A percentile compares a stretch with the other conserved stretches of the same genome.
Evolutionary conservation across 371 early-diverging fungal species (phyloP).

Genomic region (Synchytrium microbalum): DNA sequence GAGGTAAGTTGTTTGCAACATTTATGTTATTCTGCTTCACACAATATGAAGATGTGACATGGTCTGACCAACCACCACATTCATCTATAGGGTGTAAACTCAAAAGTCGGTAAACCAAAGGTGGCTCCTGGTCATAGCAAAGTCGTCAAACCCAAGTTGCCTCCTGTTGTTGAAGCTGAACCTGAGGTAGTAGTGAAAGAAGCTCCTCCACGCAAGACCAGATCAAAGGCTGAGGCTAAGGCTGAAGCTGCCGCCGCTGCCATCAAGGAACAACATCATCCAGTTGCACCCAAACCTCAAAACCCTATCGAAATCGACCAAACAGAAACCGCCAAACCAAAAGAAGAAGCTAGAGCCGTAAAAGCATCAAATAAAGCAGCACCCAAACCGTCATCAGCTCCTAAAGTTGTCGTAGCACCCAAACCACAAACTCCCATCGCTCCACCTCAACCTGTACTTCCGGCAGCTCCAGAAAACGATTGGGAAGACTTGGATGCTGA

Average conservation of each 20-base stretch:
- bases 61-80: not conserved
- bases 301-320: not conserved
- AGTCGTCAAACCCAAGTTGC: not conserved
- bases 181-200: not conserved
- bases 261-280: not conserved
- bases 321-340: not conserved
- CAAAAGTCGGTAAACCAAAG: not conserved
- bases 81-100: not conserved
- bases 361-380: not conserved
- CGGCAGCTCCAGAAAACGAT: not conserved
- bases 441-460: not conserved
- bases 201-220: not conserved
- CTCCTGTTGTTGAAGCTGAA: not conserved
- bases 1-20: not conserved
- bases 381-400: not conserved
- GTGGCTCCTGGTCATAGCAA: not conserved
- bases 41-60: not conserved
- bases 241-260: not conserved
- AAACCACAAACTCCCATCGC: not conserved
- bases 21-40: not conserved
- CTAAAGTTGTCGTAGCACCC: not conserved
- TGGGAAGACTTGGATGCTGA: constrained; percentile 58
- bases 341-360: not conserved
- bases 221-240: not conserved
- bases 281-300: not conserved